A percentile compares a stretch with the other conserved stretches of the same genome.
Evolutionary conservation across 257 asterid species (phyloP).

Genomic region (Solanum bulbocastanum): DNA sequence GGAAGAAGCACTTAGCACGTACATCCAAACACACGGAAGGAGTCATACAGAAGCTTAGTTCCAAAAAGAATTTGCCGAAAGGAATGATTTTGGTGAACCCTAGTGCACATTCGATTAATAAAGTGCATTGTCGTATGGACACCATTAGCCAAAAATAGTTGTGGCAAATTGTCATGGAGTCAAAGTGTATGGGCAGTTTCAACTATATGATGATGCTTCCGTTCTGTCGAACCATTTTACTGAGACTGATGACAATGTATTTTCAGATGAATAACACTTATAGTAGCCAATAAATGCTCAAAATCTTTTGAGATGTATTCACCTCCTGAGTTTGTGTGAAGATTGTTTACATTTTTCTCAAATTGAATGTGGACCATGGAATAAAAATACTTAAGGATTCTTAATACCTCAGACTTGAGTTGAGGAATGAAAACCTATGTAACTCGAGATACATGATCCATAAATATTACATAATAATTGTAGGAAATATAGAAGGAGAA

Average conservation of each 20-base stretch:
- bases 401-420: background rate
- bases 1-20: too few species aligned
- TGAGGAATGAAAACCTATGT: background rate
- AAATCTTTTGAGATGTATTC: too few species aligned
- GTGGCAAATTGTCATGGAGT: background rate
- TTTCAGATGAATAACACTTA: background rate
- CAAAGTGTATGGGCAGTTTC: background rate
- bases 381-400: background rate
- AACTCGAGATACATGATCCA: background rate
- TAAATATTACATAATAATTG: too few species aligned
- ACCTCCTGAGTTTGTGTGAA: background rate
- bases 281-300: background rate
- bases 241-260: background rate
- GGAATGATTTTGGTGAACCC: background rate
- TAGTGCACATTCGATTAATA: too few species aligned
- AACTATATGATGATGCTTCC: background rate
- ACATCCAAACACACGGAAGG: background rate
- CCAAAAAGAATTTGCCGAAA: background rate
- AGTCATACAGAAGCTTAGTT: background rate
- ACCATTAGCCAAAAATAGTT: background rate
- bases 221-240: background rate
- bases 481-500: too few species aligned
- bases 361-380: background rate
- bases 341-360: background rate
- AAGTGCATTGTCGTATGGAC: background rate